Base-by-base conservation (phyloP, 2,329 filamentous ascomycete genomes). In the Colletotrichum lini region DNA sequence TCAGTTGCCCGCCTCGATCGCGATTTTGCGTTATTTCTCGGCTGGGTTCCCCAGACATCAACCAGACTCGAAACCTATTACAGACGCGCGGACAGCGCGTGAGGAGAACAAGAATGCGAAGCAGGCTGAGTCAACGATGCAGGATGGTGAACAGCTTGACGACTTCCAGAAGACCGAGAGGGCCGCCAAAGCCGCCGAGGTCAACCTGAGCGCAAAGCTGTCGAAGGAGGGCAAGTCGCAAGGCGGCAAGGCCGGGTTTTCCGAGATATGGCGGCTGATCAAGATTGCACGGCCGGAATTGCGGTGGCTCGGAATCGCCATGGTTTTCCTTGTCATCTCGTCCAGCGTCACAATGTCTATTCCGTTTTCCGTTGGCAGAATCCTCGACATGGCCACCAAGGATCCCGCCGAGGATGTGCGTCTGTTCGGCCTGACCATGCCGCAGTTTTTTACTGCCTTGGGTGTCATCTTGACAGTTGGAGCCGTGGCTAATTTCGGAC, bases 281-380 rank as follows among this genome's bases (percentile, higher is more conserved):
- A 94, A 92, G 82, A 96, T 99, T 79, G 96, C 96, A 15, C 88
- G 90, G 66, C 96, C 96, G 3, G 96, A 99, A 83, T 84, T 93
- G 40, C 92, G 87, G 78, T 93, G 93, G 81, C 90, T 99, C 18
- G 87, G 86, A 8, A 82, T 93, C 74, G 97, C 97, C 4, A 96
- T 98, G 79, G 80, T 93, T 66, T 93, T 98, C 79, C 87, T 99
- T 61, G 87, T 99, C 70, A 87, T 98, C 73, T 98, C 96, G 18
- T 98, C 96, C 4, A 89, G 91, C 62, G 95, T 99, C 75, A 97
- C 95, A 68, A 97, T 99, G 93, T 95, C 94, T 2, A 94, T 99
- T 71, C 96, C 96, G 1, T 98, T 98, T 79, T 97, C 95, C 0
- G 97, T 99, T 74, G 96, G 96, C 67, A 96, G 95, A 79, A 97